Percentiles rank a stretch among this genome's conserved stretches.
Conservation (phyloP, 108 stramenopile species). For the Hondaea fermentalgiana region DNA sequence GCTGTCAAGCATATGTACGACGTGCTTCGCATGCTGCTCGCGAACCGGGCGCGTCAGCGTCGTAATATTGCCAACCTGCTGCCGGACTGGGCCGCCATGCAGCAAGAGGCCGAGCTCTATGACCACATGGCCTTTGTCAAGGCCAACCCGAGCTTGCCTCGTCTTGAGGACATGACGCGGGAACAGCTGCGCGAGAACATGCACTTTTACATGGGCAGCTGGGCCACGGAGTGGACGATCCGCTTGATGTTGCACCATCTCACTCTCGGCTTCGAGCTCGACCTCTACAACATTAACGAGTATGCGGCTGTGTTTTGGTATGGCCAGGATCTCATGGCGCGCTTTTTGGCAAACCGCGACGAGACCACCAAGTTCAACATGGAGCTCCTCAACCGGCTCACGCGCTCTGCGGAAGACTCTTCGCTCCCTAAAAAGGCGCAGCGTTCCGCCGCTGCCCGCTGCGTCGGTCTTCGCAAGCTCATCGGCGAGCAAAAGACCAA, state of each 20-base stretch:
- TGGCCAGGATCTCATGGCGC: not conserved
- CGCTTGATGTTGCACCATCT: not conserved
- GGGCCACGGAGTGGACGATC: conserved; percentile 12
- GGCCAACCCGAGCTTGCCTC: not conserved
- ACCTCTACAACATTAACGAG: not conserved
- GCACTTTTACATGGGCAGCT: conserved; percentile 9
- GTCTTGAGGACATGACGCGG: not conserved
- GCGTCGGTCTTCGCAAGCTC: not conserved
- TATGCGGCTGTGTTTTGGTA: not conserved
- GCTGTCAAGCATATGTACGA: not conserved
- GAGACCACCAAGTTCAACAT: not conserved
- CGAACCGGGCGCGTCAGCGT: conserved; percentile 4
- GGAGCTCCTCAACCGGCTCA: not conserved
- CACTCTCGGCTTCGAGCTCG: not conserved
- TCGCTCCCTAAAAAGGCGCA: not conserved
- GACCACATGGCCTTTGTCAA: not conserved
- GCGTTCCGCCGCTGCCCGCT: not conserved
- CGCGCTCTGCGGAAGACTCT: not conserved
- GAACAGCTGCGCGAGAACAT: not conserved
- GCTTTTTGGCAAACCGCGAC: not conserved
- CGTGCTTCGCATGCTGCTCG: not conserved
- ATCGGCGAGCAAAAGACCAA: not conserved
- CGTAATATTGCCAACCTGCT: conserved; percentile 13
- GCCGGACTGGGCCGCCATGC: not conserved
- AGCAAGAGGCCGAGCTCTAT: conserved; percentile 9